Percentiles rank a stretch among this genome's conserved stretches.
These are phyloP conservation scores for Meyerozyma elateridarum DNA, from an alignment of 1,139 yeast genomes.

Conservation along the genomic window DNA sequence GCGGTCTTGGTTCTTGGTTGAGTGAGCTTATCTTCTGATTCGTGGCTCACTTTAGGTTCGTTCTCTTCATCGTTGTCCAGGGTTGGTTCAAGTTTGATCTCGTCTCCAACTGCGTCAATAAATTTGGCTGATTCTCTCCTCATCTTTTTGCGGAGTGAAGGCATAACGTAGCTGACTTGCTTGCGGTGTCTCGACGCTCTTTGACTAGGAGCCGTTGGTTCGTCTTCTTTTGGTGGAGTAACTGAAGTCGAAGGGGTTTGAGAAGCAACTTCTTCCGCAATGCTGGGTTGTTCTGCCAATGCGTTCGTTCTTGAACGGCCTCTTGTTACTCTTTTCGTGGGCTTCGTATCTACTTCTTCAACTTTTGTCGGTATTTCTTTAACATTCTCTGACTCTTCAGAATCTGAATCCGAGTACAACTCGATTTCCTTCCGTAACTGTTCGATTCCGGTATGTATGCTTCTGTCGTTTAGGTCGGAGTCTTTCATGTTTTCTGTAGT, in stretches of 20 bases:
- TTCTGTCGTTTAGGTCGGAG: conserved; percentile 18
- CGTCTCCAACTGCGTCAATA: conserved; percentile 48
- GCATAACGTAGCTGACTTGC: conserved; percentile 62
- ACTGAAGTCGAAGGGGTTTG: too few species aligned
- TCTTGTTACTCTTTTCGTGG: too few species aligned
- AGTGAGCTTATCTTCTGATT: conserved; percentile 7
- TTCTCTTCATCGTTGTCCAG: conserved; percentile 27
- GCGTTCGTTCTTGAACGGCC: too few species aligned
- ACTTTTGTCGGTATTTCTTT: conserved; percentile 3
- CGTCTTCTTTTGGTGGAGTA: too few species aligned
- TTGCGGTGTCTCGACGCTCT: conserved; percentile 44
- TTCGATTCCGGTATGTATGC: background rate
- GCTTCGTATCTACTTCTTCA: too few species aligned
- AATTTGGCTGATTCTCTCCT: conserved; percentile 61
- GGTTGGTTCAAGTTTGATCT: conserved; percentile 2
- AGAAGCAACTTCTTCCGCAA: too few species aligned
- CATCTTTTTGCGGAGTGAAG: conserved; percentile 65
- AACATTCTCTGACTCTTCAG: background rate
- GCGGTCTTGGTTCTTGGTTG: conserved; percentile 7
- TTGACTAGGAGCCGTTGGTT: too few species aligned
- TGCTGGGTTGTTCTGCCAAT: too few species aligned
- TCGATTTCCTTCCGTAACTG: too few species aligned
- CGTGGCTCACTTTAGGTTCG: conserved; percentile 38
- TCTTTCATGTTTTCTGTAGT: conserved; percentile 27
- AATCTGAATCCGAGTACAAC: background rate